Conservation (phyloP, 164 flowering plant species). For the Vitis riparia region DNA sequence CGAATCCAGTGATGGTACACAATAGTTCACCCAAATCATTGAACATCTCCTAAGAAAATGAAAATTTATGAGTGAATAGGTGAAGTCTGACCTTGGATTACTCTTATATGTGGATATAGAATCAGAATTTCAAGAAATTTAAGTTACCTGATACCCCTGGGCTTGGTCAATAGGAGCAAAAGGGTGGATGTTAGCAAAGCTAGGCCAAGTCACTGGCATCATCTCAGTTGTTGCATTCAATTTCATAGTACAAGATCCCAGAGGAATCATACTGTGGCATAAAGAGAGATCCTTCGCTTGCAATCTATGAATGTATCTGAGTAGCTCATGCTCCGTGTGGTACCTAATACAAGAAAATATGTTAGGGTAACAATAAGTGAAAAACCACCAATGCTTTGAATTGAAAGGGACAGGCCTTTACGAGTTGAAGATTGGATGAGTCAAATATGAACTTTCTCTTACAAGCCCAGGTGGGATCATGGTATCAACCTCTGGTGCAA, state of each 20-base stretch:
- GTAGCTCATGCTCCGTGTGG: conserved; percentile 97
- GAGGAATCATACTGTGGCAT: conserved; percentile 99
- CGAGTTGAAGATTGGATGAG: conserved; percentile 90
- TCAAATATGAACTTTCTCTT: conserved; percentile 78
- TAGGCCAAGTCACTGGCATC: conserved; percentile 99
- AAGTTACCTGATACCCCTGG: conserved; percentile 80
- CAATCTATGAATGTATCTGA: conserved; percentile 71
- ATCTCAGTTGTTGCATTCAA: conserved; percentile 94
- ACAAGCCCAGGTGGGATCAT: conserved; percentile 66
- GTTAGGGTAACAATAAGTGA: conserved; percentile 8
- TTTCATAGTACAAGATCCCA: conserved; percentile 99
- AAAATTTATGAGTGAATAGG: neutral
- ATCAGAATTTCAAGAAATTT: too few relatives aligned
- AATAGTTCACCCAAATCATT: conserved; percentile 73
- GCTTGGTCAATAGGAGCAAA: conserved; percentile 94
- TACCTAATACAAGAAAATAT: conserved; percentile 42
- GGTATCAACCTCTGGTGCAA: conserved; percentile 75
- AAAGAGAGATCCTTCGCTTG: conserved; percentile 92
- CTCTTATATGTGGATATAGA: too few relatives aligned
- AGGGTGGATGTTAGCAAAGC: conserved; percentile 80
- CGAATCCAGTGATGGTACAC: conserved; percentile 95
- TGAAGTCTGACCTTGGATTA: too few relatives aligned
- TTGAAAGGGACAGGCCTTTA: conserved; percentile 22
- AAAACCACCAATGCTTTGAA: too few relatives aligned
- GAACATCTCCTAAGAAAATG: conserved; percentile 79